phyloP scores from a whole-genome alignment of 768 basidiomycete species.

The Trametes villosa region DNA sequence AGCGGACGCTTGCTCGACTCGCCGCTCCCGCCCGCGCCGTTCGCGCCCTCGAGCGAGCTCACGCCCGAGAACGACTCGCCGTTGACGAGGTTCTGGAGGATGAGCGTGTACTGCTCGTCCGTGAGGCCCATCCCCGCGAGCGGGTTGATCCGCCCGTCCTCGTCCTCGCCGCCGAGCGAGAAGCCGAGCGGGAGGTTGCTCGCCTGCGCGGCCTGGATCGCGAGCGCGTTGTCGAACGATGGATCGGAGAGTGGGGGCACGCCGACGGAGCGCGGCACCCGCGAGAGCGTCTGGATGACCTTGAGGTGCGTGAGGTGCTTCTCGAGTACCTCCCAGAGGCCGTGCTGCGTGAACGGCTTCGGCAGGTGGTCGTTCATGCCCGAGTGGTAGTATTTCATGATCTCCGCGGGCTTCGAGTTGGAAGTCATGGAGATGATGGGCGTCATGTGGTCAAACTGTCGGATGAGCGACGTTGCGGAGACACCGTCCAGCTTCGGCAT shows the following conservation, averaged over 20 bases:
- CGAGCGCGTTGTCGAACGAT: constrained; percentile 59
- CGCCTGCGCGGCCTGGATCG: constrained; percentile 37
- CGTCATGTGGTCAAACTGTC: constrained; percentile 93
- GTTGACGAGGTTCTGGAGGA: constrained; percentile 73
- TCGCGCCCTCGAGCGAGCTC: constrained; percentile 32
- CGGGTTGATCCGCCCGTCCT: constrained; percentile 73
- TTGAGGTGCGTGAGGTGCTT: constrained; percentile 90
- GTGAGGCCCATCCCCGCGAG: constrained; percentile 86
- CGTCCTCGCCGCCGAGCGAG: constrained; percentile 36
- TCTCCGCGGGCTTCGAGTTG: constrained; percentile 90
- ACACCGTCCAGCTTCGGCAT: constrained; percentile 91
- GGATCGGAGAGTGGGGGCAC: constrained; percentile 63
- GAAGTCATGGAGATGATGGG: constrained; percentile 99
- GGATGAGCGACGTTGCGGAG: constrained; percentile 88
- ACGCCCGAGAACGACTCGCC: constrained; percentile 61
- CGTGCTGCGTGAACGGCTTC: constrained; percentile 97
- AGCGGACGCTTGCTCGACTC: constrained; percentile 35
- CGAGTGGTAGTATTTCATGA: constrained; percentile 87
- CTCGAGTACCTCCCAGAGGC: constrained; percentile 90
- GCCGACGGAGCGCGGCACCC: constrained; percentile 66
- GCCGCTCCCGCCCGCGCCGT: constrained; percentile 23
- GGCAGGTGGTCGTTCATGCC: constrained; percentile 98
- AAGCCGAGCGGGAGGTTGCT: constrained; percentile 23
- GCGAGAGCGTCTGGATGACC: constrained; percentile 78
- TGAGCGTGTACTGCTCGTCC: constrained; percentile 85